Evolutionary conservation across 2,329 filamentous ascomycete species (phyloP), one percentile per base, ranked within the genome.

Genomic region (Onygenales sp.): DNA sequence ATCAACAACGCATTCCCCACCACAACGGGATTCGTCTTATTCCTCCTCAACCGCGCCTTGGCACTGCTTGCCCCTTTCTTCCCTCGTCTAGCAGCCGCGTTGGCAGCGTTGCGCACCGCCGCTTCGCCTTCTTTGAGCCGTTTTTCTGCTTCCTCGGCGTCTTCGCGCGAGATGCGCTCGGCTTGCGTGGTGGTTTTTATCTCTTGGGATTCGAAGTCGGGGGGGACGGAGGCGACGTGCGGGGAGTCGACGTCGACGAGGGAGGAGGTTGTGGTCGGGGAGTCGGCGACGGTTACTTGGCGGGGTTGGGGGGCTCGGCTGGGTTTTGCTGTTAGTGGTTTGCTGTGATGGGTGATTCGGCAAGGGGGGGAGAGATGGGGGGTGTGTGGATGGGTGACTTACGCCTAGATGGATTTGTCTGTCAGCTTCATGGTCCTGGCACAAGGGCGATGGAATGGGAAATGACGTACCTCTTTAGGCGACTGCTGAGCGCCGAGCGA

Each of bases 161-260:
- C 63, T 58, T 74, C 71, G 32, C 69, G 69, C 58, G 70, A 67
- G 52, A 74, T 56, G n/a, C 73, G 64, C 49, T 74, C 69, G 27
- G 72, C 72, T 58, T 75, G 73, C 14, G 74, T 76, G 52, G 63
- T 68, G 11, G 73, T 76, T 60, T 75, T 70, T 32, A 75, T 63
- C 4, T 66, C 62, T 55, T 74, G 70, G 11, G 70, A 58, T 49
- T 71, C 61, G 58, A 70, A 75, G 43, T 70, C 62, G 6, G 73
- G 60, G 37, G 70, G 68, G 21, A 75, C 73, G 3, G 70, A 65
- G 46, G 64, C 62, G 43, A 77, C 66, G 53, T 76, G 73, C 4
- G 72, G 72, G 11, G 70, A 68, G 61, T 76, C 74, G 49, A 77
- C 73, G 53, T 77, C 74, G 57, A 76, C 65, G 50, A 76, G 63